Evolutionary conservation across 495 filamentous ascomycete species (phyloP).

Genomic region (Daldinia decipiens): DNA sequence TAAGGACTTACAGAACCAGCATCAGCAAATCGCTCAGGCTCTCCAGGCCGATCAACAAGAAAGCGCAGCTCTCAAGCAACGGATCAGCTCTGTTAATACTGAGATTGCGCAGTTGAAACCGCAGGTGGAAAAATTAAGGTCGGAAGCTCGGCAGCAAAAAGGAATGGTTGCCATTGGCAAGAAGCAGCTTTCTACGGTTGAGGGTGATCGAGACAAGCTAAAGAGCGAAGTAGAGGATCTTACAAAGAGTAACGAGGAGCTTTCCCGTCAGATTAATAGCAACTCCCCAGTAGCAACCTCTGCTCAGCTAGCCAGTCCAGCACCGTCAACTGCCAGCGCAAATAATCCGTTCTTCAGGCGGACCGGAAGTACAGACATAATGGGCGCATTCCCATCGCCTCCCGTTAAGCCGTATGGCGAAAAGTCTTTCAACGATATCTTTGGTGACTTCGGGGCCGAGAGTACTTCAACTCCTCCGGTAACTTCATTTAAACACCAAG

Average conservation of each 20-base stretch:
- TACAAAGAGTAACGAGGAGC: slow-evolving; percentile 69
- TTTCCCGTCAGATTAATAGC: slow-evolving; percentile 56
- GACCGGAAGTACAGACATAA: slow-evolving; percentile 73
- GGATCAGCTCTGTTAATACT: slow-evolving; percentile 81
- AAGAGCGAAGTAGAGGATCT: slow-evolving; percentile 79
- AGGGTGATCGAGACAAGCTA: slow-evolving; percentile 85
- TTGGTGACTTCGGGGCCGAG: slow-evolving; percentile 70
- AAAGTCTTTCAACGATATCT: slow-evolving; percentile 87
- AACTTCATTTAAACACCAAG: slow-evolving; percentile 75
- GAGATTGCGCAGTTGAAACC: slow-evolving; percentile 86
- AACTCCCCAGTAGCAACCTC: slow-evolving; percentile 50
- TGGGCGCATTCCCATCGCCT: slow-evolving; percentile 60
- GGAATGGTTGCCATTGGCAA: slow-evolving; percentile 96
- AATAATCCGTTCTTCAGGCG: slow-evolving; percentile 92
- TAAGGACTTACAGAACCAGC: slow-evolving; percentile 86
- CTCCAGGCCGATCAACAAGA: slow-evolving; percentile 90
- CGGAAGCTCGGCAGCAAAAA: slow-evolving; percentile 91
- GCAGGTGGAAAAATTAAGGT: slow-evolving; percentile 87
- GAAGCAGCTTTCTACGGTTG: slow-evolving; percentile 91
- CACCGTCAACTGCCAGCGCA: slow-evolving; percentile 77
- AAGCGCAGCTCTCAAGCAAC: slow-evolving; percentile 85
- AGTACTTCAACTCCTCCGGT: slow-evolving; percentile 65
- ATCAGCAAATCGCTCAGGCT: slow-evolving; percentile 75
- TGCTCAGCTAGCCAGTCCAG: slow-evolving; percentile 67
- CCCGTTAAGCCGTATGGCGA: slow-evolving; percentile 62